Evolutionary conservation across 495 filamentous ascomycete species (phyloP).

Genomic region (Gamarada debralockiae): DNA sequence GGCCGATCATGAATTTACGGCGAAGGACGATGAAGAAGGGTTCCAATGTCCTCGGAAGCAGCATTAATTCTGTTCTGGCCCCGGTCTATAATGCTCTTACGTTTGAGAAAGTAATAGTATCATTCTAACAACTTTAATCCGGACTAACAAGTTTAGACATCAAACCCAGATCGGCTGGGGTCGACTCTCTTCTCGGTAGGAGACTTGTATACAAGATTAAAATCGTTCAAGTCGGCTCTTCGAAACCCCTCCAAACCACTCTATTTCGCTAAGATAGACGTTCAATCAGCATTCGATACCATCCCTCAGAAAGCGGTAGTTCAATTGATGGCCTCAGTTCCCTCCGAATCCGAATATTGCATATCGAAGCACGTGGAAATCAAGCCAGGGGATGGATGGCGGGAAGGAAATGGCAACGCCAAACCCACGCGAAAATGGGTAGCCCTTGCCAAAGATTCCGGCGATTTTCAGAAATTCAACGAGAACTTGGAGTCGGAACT

Average conservation of each 20-base stretch:
- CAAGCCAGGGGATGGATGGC: conserved; percentile 35
- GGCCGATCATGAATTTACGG: conserved; percentile 84
- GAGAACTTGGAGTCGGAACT: conserved; percentile 48
- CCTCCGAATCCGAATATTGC: conserved; percentile 64
- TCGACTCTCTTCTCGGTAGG: conserved; percentile 74
- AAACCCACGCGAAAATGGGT: conserved; percentile 63
- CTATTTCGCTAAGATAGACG: conserved; percentile 91
- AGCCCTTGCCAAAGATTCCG: conserved; percentile 49
- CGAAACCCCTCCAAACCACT: conserved; percentile 27
- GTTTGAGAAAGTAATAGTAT: conserved; percentile 60
- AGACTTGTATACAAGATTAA: conserved; percentile 77
- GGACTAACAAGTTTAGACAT: conserved; percentile 32
- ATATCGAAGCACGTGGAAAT: conserved; percentile 73
- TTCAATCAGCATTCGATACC: conserved; percentile 89
- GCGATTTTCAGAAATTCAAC: conserved; percentile 49
- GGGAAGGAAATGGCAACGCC: conserved; percentile 9
- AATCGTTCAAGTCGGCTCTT: conserved; percentile 53
- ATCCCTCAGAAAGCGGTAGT: conserved; percentile 82
- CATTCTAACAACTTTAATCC: background rate
- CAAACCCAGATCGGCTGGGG: conserved; percentile 61
- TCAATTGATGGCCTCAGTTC: conserved; percentile 54
- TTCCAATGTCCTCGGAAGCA: conserved; percentile 55
- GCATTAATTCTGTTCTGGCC: conserved; percentile 76
- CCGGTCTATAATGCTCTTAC: conserved; percentile 75
- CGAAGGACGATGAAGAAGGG: conserved; percentile 52